Evolutionary conservation across 306 rosid genomes (phyloP).

Genomic region (Quercus dentata): DNA sequence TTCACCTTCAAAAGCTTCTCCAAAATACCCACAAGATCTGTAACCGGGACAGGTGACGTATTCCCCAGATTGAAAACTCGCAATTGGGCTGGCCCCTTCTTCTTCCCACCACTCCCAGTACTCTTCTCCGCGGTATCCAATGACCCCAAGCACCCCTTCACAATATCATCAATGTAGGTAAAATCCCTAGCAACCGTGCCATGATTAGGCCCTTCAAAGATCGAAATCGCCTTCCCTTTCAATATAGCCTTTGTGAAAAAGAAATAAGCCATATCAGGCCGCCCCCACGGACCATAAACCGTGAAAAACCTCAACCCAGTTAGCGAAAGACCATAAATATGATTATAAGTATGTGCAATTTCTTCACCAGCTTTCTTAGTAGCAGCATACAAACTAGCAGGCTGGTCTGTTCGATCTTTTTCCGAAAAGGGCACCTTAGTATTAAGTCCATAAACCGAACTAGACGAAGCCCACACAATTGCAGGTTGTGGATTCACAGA

Average conservation of each 20-base stretch:
- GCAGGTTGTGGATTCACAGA: slow-evolving; percentile 86
- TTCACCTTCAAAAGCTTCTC: slow-evolving; percentile 91
- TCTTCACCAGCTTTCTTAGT: slow-evolving; percentile 99
- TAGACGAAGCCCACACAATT: slow-evolving; percentile 95
- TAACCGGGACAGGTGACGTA: slow-evolving; percentile 87
- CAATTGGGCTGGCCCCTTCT: slow-evolving; percentile 82
- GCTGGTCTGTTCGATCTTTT: slow-evolving; percentile 82
- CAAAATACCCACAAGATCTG: slow-evolving; percentile 80
- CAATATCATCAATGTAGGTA: slow-evolving; percentile 96
- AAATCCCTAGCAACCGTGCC: slow-evolving; percentile 94
- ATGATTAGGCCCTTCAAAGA: slow-evolving; percentile 82
- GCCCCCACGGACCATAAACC: slow-evolving; percentile 99
- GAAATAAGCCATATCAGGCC: slow-evolving; percentile 98
- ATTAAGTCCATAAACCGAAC: slow-evolving; percentile 95
- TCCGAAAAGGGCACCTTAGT: slow-evolving; percentile 94
- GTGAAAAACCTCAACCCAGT: slow-evolving; percentile 92
- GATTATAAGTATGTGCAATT: slow-evolving; percentile 92
- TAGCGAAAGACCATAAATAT: slow-evolving; percentile 85
- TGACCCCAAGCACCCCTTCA: slow-evolving; percentile 85
- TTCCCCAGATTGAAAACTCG: slow-evolving; percentile 94
- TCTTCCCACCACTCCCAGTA: slow-evolving; percentile 96
- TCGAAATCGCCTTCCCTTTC: slow-evolving; percentile 75
- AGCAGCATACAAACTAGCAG: slow-evolving; percentile 94
- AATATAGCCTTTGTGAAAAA: slow-evolving; percentile 84
- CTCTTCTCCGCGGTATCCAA: slow-evolving; percentile 96